Evolutionary conservation across 371 early-diverging fungal genomes (phyloP), one percentile per base, ranked within the genome.

Genomic region (Mucor plumbeus): DNA sequence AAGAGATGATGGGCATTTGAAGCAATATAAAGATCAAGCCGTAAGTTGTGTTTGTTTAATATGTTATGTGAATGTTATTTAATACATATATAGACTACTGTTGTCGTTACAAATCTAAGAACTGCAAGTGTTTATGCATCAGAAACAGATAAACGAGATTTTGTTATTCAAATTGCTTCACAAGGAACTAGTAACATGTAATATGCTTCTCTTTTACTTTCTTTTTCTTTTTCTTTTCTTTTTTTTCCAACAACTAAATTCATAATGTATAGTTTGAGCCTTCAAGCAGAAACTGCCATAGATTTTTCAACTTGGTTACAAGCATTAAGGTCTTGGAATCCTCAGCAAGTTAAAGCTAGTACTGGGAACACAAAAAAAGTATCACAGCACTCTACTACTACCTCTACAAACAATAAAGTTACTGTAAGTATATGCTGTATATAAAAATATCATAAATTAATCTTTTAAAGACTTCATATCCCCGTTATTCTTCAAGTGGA

Each of bases 291-390:
- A 40, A 74, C 74, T 21, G 59, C 63, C 3, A 70, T 72, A 19
- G 78, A 77, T n/a, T 71, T 71, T n/a, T 67, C 64, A 1, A 43
- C 61, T 19, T 77, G 78, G 78, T 41, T 74, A 31, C 65, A 72
- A 17, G 72, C 74, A 8, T 40, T 77, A 1, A 60, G 59, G 4
- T 66, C 70, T 33, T 77, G 74, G 74, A 65, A 68, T 38, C 59
- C 38, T 13, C 59, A 68, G 13, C 53, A 68, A 59, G 15, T 40
- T 21, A 59, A 31, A 4, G 40, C 44, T 13, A 41, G 33, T 34
- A 66, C n/a, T 14, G 40, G 34, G 0, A 5, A 10, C 9, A 53
- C 53, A 31, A 26, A 31, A 53, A 53, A 53, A 14, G 31, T 53
- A 31, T 53, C 26, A 11, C 53, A 53, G 1, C 53, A 53, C 14